Conservation (phyloP, 1,139 yeast species). For the Candida neerlandica region DNA sequence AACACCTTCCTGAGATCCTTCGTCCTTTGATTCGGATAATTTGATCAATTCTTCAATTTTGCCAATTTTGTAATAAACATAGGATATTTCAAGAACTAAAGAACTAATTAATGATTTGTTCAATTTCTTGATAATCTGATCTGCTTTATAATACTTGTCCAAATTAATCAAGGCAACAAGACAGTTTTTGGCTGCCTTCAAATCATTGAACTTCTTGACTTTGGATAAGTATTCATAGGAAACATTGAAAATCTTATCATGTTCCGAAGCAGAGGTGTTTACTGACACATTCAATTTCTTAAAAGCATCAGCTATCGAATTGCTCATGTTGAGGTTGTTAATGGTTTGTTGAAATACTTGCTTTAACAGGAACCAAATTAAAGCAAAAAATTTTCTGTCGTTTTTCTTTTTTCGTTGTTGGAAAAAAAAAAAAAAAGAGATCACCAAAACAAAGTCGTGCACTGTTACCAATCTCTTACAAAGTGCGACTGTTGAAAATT, state of each 20-base stretch:
- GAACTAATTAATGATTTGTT: constrained; percentile 34
- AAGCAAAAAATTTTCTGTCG: constrained; percentile 1
- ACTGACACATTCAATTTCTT: constrained; percentile 38
- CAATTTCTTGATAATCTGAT: constrained; percentile 46
- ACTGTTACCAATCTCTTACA: too few relatives aligned
- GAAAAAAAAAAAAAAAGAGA: neutral
- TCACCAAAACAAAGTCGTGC: neutral
- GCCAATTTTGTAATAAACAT: constrained; percentile 70
- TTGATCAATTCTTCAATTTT: constrained; percentile 42
- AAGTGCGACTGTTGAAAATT: neutral
- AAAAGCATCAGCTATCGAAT: constrained; percentile 47
- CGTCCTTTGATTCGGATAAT: constrained; percentile 31
- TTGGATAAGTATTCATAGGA: constrained; percentile 47
- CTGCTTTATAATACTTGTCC: constrained; percentile 66
- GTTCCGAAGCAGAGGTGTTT: constrained; percentile 31
- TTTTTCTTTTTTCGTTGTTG: constrained; percentile 5
- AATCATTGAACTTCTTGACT: constrained; percentile 47
- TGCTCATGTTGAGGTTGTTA: constrained; percentile 35
- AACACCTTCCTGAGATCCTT: constrained; percentile 19
- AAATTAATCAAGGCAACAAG: constrained; percentile 71
- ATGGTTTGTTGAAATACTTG: neutral
- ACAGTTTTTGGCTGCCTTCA: constrained; percentile 58
- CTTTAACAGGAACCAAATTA: neutral
- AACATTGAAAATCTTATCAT: constrained; percentile 42
- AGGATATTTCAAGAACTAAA: constrained; percentile 61